Evolutionary conservation across 2,329 filamentous ascomycete genomes (phyloP).

Genomic region (Coniella lustricola): DNA sequence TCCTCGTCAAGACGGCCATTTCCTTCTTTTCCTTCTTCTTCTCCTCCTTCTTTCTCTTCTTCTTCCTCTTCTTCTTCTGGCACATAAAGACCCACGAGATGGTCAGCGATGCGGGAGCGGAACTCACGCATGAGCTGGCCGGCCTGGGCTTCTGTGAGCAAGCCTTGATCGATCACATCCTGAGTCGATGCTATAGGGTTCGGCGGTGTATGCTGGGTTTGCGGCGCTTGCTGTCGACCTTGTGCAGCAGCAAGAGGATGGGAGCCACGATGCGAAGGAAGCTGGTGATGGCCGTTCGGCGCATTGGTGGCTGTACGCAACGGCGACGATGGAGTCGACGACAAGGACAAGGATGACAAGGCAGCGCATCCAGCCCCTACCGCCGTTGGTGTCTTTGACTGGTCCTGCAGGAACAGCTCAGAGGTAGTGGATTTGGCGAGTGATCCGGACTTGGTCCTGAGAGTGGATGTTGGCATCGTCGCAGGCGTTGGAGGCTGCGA

Average conservation of each 20-base stretch:
- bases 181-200: not conserved
- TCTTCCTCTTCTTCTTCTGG: not conserved
- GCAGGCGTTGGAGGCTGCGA: too few species aligned
- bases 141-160: conserved; percentile 2
- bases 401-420: not conserved
- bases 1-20: too few species aligned
- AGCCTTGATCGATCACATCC: conserved; percentile 10
- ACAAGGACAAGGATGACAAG: not conserved
- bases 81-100: conserved; percentile 2
- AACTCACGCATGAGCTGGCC: conserved; percentile 4
- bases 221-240: too few species aligned
- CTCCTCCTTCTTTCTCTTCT: too few species aligned
- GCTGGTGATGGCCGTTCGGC: too few species aligned
- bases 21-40: too few species aligned
- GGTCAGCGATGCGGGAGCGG: conserved; percentile 1
- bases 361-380: not conserved
- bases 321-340: not conserved
- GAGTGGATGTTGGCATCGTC: too few species aligned
- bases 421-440: not conserved
- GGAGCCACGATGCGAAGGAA: too few species aligned
- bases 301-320: not conserved
- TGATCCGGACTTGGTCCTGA: not conserved
- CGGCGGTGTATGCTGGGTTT: too few species aligned
- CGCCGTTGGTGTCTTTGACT: too few species aligned
- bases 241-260: too few species aligned